Evolutionary conservation across 768 basidiomycete genomes (phyloP).

Genomic region (Mrakia blollopis): DNA sequence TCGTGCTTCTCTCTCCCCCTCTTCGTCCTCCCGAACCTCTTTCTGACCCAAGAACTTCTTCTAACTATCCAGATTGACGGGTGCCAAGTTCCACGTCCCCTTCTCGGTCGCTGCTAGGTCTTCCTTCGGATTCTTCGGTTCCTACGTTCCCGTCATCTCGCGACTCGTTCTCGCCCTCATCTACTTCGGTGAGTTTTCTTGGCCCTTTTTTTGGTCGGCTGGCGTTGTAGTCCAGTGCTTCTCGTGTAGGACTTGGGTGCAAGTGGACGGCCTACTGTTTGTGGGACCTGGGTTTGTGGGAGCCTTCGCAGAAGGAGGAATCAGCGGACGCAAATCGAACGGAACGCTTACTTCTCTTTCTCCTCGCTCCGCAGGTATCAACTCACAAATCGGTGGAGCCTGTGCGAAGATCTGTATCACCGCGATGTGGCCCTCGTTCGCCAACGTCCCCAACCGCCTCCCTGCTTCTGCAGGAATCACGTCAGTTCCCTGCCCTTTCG

Average conservation of each 20-base stretch:
- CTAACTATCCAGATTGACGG: not conserved
- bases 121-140: conserved; percentile 8
- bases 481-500: not conserved
- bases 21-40: not conserved
- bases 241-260: no score
- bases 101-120: conserved; percentile 1
- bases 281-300: no score
- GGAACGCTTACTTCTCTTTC: not conserved
- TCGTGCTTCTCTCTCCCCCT: not conserved
- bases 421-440: conserved; percentile 10
- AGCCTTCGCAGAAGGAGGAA: no score
- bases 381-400: not conserved
- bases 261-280: no score
- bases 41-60: not conserved
- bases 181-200: conserved; percentile 8
- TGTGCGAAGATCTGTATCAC: conserved; percentile 12
- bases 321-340: no score
- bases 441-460: not conserved
- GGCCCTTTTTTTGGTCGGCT: not conserved
- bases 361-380: not conserved
- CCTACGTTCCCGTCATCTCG: conserved; percentile 13
- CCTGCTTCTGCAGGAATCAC: not conserved
- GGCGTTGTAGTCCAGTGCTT: no score
- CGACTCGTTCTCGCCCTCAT: conserved; percentile 23
- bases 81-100: conserved; percentile 20